These are phyloP conservation scores for Pseudogymnoascus sp. DNA, from an alignment of 2,329 filamentous ascomycete species.

Conservation along the genomic window DNA sequence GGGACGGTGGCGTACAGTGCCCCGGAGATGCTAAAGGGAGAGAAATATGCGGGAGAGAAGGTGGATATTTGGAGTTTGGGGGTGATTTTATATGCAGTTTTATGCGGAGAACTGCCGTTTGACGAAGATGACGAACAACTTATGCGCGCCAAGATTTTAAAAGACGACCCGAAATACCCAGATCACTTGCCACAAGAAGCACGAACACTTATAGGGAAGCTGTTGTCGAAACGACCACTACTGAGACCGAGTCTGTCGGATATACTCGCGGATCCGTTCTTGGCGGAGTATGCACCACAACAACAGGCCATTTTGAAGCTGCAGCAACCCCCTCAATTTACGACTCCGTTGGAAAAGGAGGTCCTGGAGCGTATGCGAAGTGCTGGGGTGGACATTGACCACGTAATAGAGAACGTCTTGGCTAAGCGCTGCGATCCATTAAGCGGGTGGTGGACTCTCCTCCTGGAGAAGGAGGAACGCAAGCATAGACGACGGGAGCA, in stretches of 20 bases:
- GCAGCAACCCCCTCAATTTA: slow-evolving; percentile 71
- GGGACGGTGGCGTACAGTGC: slow-evolving; percentile 97
- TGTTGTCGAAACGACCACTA: slow-evolving; percentile 87
- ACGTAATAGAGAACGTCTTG: slow-evolving; percentile 87
- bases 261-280: slow-evolving; percentile 78
- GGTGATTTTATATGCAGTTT: slow-evolving; percentile 72
- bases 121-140: slow-evolving; percentile 89
- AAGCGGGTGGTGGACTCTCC: slow-evolving; percentile 89
- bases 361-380: slow-evolving; percentile 87
- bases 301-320: slow-evolving; percentile 85
- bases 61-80: slow-evolving; percentile 93
- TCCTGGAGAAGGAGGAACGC: slow-evolving; percentile 88
- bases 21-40: slow-evolving; percentile 95
- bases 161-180: slow-evolving; percentile 77
- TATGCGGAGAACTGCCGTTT: slow-evolving; percentile 82
- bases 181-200: slow-evolving; percentile 71
- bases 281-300: slow-evolving; percentile 75
- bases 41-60: slow-evolving; percentile 96
- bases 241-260: slow-evolving; percentile 74
- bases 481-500: slow-evolving; percentile 73
- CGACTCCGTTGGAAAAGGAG: slow-evolving; percentile 79
- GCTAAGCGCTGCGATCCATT: slow-evolving; percentile 82
- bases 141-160: slow-evolving; percentile 77
- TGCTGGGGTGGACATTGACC: slow-evolving; percentile 87
- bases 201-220: slow-evolving; percentile 61